A percentile compares a stretch with the other conserved stretches of the same genome.
Evolutionary conservation across 2,329 filamentous ascomycete genomes (phyloP).

Genomic region (Pseudofabraea citricarpa): DNA sequence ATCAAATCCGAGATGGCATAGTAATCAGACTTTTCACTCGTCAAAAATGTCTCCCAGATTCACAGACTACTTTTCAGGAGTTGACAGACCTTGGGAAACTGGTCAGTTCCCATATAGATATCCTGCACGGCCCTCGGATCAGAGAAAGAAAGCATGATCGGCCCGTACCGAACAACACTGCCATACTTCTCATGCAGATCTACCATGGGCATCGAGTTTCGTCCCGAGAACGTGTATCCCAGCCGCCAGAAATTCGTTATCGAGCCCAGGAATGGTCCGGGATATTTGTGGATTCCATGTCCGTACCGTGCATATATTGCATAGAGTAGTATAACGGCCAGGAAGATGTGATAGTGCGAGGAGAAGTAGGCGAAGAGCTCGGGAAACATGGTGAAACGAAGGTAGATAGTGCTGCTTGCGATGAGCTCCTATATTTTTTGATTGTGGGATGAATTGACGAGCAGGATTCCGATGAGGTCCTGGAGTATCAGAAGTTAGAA

Average conservation of each 20-base stretch:
- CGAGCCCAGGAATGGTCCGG: conserved; percentile 7
- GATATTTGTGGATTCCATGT: conserved; percentile 5
- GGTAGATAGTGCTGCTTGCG: too few relatives aligned
- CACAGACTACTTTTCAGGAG: background rate
- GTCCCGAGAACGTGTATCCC: background rate
- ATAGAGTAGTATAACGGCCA: background rate
- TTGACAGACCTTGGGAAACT: background rate
- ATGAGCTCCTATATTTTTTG: too few relatives aligned
- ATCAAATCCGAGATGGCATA: background rate
- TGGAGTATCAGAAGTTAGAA: too few relatives aligned
- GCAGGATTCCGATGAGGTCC: too few relatives aligned
- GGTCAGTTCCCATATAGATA: conserved; percentile 5
- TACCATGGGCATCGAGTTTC: background rate
- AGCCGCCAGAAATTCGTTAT: conserved; percentile 7
- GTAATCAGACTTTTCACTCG: background rate
- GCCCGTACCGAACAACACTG: conserved; percentile 6
- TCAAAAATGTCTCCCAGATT: background rate
- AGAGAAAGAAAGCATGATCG: conserved; percentile 6
- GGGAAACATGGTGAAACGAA: too few relatives aligned
- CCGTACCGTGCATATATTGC: conserved; percentile 1
- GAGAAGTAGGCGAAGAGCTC: background rate
- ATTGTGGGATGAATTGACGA: too few relatives aligned
- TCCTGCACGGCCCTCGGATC: conserved; percentile 7
- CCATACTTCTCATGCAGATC: conserved; percentile 3
- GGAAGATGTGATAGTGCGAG: background rate